Evolutionary conservation across 2,329 filamentous ascomycete genomes (phyloP), one percentile per base, ranked within the genome.

Genomic region (Macrophomina phaseolina): DNA sequence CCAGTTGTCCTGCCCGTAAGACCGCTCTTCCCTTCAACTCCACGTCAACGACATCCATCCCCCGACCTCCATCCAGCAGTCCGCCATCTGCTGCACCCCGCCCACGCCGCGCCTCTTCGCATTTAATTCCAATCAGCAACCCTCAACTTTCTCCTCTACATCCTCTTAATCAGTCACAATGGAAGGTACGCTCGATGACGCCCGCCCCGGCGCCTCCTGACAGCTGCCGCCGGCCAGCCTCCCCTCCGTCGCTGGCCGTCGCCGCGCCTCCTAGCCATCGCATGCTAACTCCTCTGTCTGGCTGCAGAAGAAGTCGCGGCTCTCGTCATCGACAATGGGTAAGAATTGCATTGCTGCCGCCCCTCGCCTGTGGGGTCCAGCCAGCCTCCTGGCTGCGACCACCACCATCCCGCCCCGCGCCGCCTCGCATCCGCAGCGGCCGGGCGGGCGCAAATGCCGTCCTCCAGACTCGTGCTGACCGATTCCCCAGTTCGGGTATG

Each of bases 301-400:
- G 72, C 68, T 85, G 84, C 82, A 98, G 95, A 99, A 90, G 95
- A 99, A 93, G 95, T 99, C 86, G 95, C 95, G 85, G 95, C 95
- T 85, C 94, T 99, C 92, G 95, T 99, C 86, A 98, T 99, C 87
- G 95, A 99, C 94, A 99, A 99, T 98, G 95, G 95, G 95, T 99
- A 94, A 92, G 94, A 87, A 85, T 78, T 75, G 73, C 74, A 66
- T 48, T 71, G 70, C 73, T 70, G 66, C 69, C 72, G 75, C 76
- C 72, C 76, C 75, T 73, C 73, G 75, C 76, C 73, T 73, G 77
- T 77, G 76, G 75, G 76, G 75, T 73, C 73, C 53, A 40, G 52
- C 52, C 63, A 51, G 52, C 52, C 63, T 65, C 63, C 63, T 65
- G 63, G 52, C 63, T 62, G 63, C 63, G 40, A 58, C 63, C 63